phyloP scores from a whole-genome alignment of 2,329 filamentous ascomycete species.

The Geosmithia morbida region DNA sequence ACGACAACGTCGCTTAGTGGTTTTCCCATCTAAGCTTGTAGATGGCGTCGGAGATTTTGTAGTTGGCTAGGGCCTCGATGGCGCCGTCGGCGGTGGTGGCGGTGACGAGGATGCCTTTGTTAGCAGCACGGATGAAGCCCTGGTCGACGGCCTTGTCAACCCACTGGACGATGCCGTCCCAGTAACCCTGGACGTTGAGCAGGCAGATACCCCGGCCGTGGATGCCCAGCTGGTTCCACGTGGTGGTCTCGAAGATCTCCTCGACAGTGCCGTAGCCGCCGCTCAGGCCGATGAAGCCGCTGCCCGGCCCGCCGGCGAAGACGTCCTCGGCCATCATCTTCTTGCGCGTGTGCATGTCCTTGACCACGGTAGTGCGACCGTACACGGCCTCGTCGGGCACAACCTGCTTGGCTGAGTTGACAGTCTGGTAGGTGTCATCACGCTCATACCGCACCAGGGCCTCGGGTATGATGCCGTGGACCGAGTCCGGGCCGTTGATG shows the following conservation, averaged over 20 bases:
- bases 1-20: conserved; percentile 37
- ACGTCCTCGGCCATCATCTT: conserved; percentile 86
- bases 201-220: conserved; percentile 68
- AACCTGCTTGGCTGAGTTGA: conserved; percentile 32
- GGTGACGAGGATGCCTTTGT: conserved; percentile 65
- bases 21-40: conserved; percentile 74
- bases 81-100: conserved; percentile 60
- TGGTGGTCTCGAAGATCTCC: conserved; percentile 81
- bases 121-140: conserved; percentile 61
- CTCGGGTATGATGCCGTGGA: conserved; percentile 88
- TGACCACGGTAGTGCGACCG: conserved; percentile 75
- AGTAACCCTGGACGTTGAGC: conserved; percentile 82
- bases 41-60: conserved; percentile 59
- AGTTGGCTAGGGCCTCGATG: conserved; percentile 53
- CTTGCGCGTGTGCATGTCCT: conserved; percentile 95
- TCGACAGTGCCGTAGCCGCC: conserved; percentile 94
- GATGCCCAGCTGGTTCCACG: conserved; percentile 95
- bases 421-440: conserved; percentile 36
- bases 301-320: conserved; percentile 63
- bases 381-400: conserved; percentile 53
- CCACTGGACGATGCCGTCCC: conserved; percentile 77
- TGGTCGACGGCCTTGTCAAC: conserved; percentile 58
- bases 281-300: conserved; percentile 76
- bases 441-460: conserved; percentile 72
- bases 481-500: conserved; percentile 63